Evolutionary conservation across 345 rosid genomes (phyloP).

Genomic region (Populus davidiana): DNA sequence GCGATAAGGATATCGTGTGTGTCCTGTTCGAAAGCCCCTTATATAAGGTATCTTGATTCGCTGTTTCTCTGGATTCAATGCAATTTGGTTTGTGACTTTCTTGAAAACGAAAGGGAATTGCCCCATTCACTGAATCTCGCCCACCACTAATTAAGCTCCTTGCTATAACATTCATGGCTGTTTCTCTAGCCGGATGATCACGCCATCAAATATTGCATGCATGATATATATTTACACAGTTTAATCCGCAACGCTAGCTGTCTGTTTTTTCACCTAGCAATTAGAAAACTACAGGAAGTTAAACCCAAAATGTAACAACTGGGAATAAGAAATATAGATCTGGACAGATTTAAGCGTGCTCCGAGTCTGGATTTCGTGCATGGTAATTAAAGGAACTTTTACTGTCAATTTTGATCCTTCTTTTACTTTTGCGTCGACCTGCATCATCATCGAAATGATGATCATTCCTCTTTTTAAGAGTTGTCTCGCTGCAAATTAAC

Average conservation of each 20-base stretch:
- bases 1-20: slow-evolving; percentile 18
- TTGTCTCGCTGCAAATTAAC: no score
- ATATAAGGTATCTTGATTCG: slow-evolving; percentile 14
- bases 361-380: neutral
- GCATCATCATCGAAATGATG: neutral
- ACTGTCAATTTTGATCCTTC: neutral
- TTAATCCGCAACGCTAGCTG: no score
- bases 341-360: neutral
- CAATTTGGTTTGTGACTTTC: slow-evolving; percentile 27
- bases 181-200: neutral
- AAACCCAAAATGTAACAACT: no score
- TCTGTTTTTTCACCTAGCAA: no score
- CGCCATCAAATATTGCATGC: no score
- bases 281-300: no score
- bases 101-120: slow-evolving; percentile 15
- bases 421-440: neutral
- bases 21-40: slow-evolving; percentile 9
- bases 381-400: neutral
- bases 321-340: no score
- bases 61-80: slow-evolving; percentile 27
- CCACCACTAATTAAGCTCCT: neutral
- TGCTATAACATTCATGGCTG: neutral
- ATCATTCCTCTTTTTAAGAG: no score
- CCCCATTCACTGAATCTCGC: slow-evolving; percentile 31
- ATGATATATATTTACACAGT: no score